Evolutionary conservation across 169 alveolate genomes (phyloP), one percentile per base, ranked within the genome.

Genomic region (Plasmodium gaboni): DNA sequence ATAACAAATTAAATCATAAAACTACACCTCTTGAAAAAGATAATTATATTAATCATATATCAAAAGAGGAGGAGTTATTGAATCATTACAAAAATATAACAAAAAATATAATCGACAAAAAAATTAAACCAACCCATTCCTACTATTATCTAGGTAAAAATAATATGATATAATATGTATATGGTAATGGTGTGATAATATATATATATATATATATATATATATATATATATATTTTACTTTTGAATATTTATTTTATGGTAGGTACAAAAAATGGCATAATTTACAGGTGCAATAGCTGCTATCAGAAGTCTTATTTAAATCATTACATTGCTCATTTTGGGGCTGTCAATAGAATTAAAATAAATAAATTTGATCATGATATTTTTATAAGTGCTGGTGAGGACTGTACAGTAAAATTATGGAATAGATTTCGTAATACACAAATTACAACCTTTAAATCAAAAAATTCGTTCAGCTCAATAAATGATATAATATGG

Each of bases 361-460:
- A 80, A 69, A 80, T 80, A 80, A 80, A 80, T 57, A 22, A 28
- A 55, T 80, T 80, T 48, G 90, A 80, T 32, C 90, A 80, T 50
- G 90, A 80, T 61, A 80, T 80, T 68, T 80, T 80, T 50, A 22
- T 80, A 80, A 80, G 90, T 53, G 90, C 90, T 28, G 90, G 90
- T n/a, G 90, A 80, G 44, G 90, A 80, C 55, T 68, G 73, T 9
- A 80, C 90, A 68, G 73, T 68, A 7, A 80, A 80, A 42, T 65
- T 80, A 50, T 80, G 90, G 90, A 70, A 68, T 50, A 80, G 69
- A 68, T 80, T 80, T 48, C 69, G 65, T 32, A 80, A 80, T 19
- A 67, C 55, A 1, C 90, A 68, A 68, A 80, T 80, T 15, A 80
- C 90, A 57, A 80, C 90, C 44, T 80, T 80, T 80, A 80, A 80